Evolutionary conservation across 129 eudicot species (phyloP).

Genomic region (Chrysanthemum lavandulifolium): DNA sequence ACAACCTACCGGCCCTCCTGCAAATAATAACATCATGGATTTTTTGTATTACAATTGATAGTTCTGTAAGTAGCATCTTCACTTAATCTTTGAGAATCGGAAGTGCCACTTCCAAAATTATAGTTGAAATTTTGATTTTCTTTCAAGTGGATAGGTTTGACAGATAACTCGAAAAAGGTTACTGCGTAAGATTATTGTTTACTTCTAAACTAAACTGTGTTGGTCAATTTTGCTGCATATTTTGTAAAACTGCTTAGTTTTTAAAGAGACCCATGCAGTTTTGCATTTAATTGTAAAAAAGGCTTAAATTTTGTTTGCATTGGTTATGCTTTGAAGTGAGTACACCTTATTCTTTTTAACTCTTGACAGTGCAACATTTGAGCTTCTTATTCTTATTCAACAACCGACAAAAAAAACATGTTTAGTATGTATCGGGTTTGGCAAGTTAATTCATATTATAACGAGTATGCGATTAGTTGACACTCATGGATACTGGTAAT

Average conservation of each 20-base stretch:
- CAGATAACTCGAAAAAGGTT: neutral
- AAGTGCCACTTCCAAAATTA: neutral
- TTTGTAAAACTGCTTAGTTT: neutral
- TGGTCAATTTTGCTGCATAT: conserved; percentile 15
- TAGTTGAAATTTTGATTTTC: neutral
- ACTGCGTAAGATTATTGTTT: conserved; percentile 19
- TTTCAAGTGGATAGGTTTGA: neutral
- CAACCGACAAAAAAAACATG: too few relatives aligned
- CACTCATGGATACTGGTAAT: too few relatives aligned
- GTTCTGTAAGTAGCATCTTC: conserved; percentile 78
- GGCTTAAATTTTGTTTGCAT: neutral
- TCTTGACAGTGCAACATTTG: too few relatives aligned
- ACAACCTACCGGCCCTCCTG: conserved; percentile 88
- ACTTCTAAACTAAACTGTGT: conserved; percentile 8
- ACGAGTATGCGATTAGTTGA: too few relatives aligned
- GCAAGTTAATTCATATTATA: too few relatives aligned
- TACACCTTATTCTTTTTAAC: too few relatives aligned
- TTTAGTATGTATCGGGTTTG: too few relatives aligned
- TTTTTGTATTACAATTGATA: conserved; percentile 53
- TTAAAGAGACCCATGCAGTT: neutral
- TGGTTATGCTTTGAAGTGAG: neutral
- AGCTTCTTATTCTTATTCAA: too few relatives aligned
- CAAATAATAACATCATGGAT: conserved; percentile 83
- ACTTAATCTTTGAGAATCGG: conserved; percentile 36
- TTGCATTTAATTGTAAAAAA: conserved; percentile 13